Evolutionary conservation across 345 rosid species (phyloP), one percentile per base, ranked within the genome.

Genomic region (Erysimum cheiranthoides): DNA sequence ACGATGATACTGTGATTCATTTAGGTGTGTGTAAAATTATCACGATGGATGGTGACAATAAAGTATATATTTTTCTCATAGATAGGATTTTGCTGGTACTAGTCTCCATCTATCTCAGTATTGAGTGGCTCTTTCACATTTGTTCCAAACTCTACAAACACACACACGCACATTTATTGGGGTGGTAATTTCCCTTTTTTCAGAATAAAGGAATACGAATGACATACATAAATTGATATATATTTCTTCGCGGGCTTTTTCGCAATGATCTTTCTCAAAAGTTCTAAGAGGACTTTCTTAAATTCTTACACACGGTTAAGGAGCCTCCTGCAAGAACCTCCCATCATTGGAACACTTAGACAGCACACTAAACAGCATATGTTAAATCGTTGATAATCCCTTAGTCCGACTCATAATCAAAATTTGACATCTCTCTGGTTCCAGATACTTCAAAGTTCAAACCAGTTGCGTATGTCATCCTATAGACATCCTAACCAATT

Each of bases 11-110:
- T 34, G 39, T 61, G 31, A 65, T 32, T 45, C 34, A 21, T 18
- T n/a, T 49, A 57, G 39, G 36, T 8, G 21, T 16, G 11, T 5
- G 9, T 5, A 16, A 38, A 25, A 10, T 12, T 10, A 16, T 43
- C 14, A 58, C 13, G 21, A 34, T 35, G n/a, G 31, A 18, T 18
- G 13, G 74, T 70, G 66, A 59, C 58, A 34, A 52, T 34, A 47
- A 39, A 27, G 46, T 53, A 54, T 53, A 6, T 62, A 63, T 52
- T 14, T 50, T 62, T 34, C 11, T 28, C 38, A 13, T 43, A 66
- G 57, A 56, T 66, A 45, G 16, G 66, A 58, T 57, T 58, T 59
- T 56, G 66, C 67, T 74, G 78, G 72, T 74, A 57, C 66, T 57
- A 16, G 67, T 74, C 73, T 66, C 73, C 42, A 66, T 74, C 78